These are phyloP conservation scores for Zoysia matrella DNA, from an alignment of 202 grass and related monocot species.

Conservation along the genomic window DNA sequence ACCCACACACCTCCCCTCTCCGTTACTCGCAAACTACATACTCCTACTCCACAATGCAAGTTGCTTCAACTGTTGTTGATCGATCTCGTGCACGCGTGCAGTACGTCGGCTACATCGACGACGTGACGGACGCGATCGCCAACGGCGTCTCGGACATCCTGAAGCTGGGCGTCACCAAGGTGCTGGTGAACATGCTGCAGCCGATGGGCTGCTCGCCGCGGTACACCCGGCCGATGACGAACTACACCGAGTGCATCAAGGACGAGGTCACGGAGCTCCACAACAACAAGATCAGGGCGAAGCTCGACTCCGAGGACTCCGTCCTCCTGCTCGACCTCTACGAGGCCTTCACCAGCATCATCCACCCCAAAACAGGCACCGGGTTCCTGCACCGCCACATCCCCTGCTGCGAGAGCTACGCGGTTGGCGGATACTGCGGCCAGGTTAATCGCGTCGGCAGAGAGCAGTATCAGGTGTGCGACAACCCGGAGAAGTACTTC, in stretches of 20 bases:
- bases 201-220: conserved; percentile 53
- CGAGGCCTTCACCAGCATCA: conserved; percentile 18
- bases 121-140: conserved; percentile 34
- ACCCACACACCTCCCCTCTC: neutral
- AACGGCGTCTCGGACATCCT: neutral
- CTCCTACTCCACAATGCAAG: too few relatives aligned
- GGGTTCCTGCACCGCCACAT: conserved; percentile 34
- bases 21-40: too few relatives aligned
- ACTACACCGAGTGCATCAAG: conserved; percentile 44
- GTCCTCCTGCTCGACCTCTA: conserved; percentile 51
- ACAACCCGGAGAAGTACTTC: conserved; percentile 45
- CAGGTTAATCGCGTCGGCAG: conserved; percentile 38
- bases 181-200: conserved; percentile 55
- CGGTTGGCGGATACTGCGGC: conserved; percentile 39
- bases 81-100: neutral
- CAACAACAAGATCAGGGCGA: conserved; percentile 27
- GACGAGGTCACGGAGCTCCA: conserved; percentile 12
- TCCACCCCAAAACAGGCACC: neutral
- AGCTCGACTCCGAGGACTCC: conserved; percentile 23
- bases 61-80: too few relatives aligned
- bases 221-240: conserved; percentile 8
- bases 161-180: conserved; percentile 39
- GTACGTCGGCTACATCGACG: neutral
- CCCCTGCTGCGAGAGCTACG: conserved; percentile 53
- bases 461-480: conserved; percentile 30